Evolutionary conservation across 2,329 filamentous ascomycete genomes (phyloP).

Genomic region (Fusarium liriodendri): DNA sequence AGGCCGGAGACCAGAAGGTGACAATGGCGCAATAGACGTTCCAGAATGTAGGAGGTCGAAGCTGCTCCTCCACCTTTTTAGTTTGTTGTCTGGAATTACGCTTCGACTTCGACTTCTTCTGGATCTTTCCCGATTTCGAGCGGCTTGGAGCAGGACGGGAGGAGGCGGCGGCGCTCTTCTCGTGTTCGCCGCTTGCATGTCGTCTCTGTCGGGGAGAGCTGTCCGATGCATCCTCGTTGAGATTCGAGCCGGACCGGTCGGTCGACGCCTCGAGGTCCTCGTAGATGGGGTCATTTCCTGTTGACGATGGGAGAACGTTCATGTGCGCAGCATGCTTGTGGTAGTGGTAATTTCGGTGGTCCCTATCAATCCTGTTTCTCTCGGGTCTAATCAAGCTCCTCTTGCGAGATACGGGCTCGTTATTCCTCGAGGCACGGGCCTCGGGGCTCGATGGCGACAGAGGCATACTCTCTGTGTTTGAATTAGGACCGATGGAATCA

Average conservation of each 20-base stretch:
- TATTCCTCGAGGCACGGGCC: constrained; percentile 41
- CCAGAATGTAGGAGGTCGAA: constrained; percentile 89
- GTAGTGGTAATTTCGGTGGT: constrained; percentile 96
- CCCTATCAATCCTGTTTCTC: constrained; percentile 83
- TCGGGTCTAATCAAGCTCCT: constrained; percentile 91
- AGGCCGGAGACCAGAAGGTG: constrained; percentile 94
- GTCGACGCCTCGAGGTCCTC: constrained; percentile 80
- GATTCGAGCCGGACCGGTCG: constrained; percentile 61
- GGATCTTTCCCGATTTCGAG: constrained; percentile 70
- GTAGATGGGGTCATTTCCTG: constrained; percentile 88
- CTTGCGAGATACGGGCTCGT: constrained; percentile 71
- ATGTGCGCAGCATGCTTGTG: constrained; percentile 94
- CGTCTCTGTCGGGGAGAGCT: constrained; percentile 55
- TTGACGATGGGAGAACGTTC: constrained; percentile 88
- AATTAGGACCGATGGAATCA: constrained; percentile 68
- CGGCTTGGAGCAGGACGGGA: constrained; percentile 51
- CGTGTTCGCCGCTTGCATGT: constrained; percentile 46
- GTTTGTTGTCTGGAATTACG: constrained; percentile 62
- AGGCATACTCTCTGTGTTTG: constrained; percentile 65
- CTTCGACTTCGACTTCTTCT: constrained; percentile 62
- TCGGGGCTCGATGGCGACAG: constrained; percentile 59
- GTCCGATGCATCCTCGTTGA: constrained; percentile 60
- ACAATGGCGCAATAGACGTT: constrained; percentile 94
- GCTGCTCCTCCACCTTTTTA: constrained; percentile 68
- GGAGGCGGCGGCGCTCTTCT: constrained; percentile 46